These are phyloP conservation scores for Taphrina wiesneri DNA, from an alignment of 1,139 yeast species.

Conservation along the genomic window DNA sequence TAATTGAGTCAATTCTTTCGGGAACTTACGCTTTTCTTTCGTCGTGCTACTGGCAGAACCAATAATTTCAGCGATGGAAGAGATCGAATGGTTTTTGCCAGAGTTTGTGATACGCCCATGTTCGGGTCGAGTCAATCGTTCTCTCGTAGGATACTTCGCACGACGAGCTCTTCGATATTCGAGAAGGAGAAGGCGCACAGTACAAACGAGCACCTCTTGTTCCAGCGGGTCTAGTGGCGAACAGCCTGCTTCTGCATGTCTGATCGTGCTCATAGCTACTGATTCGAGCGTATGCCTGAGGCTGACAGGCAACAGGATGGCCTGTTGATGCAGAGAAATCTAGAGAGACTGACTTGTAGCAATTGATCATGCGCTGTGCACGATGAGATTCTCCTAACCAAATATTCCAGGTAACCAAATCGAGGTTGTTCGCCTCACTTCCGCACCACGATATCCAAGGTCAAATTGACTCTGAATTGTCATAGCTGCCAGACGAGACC, in stretches of 20 bases:
- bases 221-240: neutral
- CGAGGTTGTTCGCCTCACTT: too few species aligned
- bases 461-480: too few species aligned
- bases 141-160: neutral
- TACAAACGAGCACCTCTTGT: neutral
- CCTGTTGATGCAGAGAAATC: too few species aligned
- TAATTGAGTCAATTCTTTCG: slow-evolving; percentile 33
- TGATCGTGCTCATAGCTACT: neutral
- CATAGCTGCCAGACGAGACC: too few species aligned
- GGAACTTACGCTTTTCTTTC: slow-evolving; percentile 30
- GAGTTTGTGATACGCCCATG: neutral
- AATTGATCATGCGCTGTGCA: too few species aligned
- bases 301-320: too few species aligned
- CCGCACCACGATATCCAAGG: too few species aligned
- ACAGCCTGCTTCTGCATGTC: neutral
- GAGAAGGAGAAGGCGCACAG: neutral
- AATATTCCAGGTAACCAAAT: too few species aligned
- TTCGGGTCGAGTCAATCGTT: neutral
- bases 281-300: too few species aligned
- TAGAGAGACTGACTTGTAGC: too few species aligned
- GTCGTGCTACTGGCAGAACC: neutral
- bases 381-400: too few species aligned
- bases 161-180: neutral
- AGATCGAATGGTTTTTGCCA: neutral
- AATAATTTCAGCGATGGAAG: slow-evolving; percentile 22